phyloP scores from a whole-genome alignment of 345 rosid genomes.

The Cochlearia excelsa region DNA sequence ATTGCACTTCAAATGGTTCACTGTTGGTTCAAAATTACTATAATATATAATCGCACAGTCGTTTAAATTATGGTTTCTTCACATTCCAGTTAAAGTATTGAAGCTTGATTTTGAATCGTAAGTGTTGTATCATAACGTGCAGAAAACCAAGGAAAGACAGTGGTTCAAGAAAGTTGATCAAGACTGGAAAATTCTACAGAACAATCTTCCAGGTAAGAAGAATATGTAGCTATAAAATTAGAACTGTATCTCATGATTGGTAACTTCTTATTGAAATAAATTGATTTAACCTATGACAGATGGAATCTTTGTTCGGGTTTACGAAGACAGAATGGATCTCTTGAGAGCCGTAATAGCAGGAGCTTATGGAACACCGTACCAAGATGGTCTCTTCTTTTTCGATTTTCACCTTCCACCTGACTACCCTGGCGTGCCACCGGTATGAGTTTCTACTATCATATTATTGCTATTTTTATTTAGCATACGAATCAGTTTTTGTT shows the following conservation, averaged over 20 bases:
- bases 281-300: conserved; percentile 45
- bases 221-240: conserved; percentile 3
- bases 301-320: conserved; percentile 81
- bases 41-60: not conserved
- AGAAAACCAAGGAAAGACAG: conserved; percentile 72
- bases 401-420: conserved; percentile 91
- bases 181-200: conserved; percentile 95
- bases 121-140: conserved; percentile 32
- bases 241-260: conserved; percentile 13
- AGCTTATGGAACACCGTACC: conserved; percentile 97
- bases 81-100: conserved; percentile 6
- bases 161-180: conserved; percentile 97
- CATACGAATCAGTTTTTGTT: conserved; percentile 5
- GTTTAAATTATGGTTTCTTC: conserved; percentile 3
- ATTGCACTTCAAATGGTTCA: not conserved
- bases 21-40: conserved; percentile 6
- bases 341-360: conserved; percentile 89
- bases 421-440: conserved; percentile 89
- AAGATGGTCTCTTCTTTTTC: conserved; percentile 96
- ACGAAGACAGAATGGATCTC: conserved; percentile 95
- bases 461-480: not conserved
- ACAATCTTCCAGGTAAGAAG: conserved; percentile 89
- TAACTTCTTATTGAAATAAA: not conserved
- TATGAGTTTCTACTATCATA: conserved; percentile 36
- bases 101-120: conserved; percentile 12